Conservation (phyloP, 2,329 filamentous ascomycete genomes). For the Botryotinia globosa region DNA sequence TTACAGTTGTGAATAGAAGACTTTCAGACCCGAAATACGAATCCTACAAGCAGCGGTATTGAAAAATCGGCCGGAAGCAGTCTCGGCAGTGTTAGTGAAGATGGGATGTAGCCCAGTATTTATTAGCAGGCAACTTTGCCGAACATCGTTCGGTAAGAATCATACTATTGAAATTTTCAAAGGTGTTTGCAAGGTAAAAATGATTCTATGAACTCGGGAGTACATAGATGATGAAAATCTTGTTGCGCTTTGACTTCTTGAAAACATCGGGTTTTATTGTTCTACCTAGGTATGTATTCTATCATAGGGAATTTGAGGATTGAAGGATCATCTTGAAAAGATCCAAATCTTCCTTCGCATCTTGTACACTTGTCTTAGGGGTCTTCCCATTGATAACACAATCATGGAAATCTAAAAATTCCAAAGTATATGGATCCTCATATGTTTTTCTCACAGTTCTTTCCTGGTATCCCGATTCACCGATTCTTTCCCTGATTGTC, state of each 20-base stretch:
- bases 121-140: not conserved
- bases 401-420: constrained; percentile 40
- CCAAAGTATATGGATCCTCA: constrained; percentile 42
- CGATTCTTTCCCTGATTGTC: constrained; percentile 43
- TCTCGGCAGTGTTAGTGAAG: not conserved
- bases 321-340: constrained; percentile 29
- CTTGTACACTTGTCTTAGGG: constrained; percentile 37
- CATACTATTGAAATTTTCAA: not conserved
- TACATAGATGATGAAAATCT: too few species aligned
- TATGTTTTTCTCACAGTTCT: constrained; percentile 42
- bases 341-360: constrained; percentile 32
- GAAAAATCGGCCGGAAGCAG: not conserved
- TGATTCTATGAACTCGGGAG: not conserved
- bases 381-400: constrained; percentile 31
- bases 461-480: constrained; percentile 20
- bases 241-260: not conserved
- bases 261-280: not conserved
- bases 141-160: not conserved
- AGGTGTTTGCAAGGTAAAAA: too few species aligned
- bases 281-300: not conserved
- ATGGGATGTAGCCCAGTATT: not conserved
- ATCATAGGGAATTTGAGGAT: constrained; percentile 14
- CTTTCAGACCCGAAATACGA: not conserved
- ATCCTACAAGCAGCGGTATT: not conserved
- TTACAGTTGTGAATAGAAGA: not conserved